Evolutionary conservation across 129 eudicot species (phyloP).

Genomic region (Mikania micrantha): DNA sequence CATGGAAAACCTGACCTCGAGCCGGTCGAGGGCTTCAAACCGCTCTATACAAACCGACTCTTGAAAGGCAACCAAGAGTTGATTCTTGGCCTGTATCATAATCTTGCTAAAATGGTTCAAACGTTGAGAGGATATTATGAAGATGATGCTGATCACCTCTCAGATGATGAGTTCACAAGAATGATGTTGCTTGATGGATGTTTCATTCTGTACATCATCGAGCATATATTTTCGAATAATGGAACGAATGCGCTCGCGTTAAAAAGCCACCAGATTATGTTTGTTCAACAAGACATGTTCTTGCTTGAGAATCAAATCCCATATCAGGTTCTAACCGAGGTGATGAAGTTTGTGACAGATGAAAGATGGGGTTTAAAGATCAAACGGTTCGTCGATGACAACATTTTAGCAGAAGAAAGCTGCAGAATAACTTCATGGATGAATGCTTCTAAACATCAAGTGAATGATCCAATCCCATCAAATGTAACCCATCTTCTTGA

Average conservation of each 20-base stretch:
- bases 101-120: background rate
- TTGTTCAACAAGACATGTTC: constrained; percentile 27
- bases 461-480: background rate
- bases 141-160: background rate
- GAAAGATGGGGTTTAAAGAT: background rate
- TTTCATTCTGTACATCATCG: constrained; percentile 22
- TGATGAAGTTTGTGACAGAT: constrained; percentile 8
- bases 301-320: constrained; percentile 40
- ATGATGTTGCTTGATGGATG: constrained; percentile 43
- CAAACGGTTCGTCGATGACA: constrained; percentile 16
- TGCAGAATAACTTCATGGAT: background rate
- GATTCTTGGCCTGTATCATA: constrained; percentile 7
- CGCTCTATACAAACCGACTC: constrained; percentile 9
- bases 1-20: constrained; percentile 17
- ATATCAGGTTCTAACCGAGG: constrained; percentile 12
- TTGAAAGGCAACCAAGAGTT: background rate
- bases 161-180: constrained; percentile 14
- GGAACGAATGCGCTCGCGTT: background rate
- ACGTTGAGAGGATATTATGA: constrained; percentile 11
- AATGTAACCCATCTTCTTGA: constrained; percentile 20
- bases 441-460: background rate
- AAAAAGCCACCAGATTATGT: constrained; percentile 33
- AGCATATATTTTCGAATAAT: background rate
- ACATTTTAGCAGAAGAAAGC: constrained; percentile 13
- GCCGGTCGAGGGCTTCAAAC: constrained; percentile 19